Percentiles rank a stretch among this genome's conserved stretches.
These are phyloP conservation scores for Mangifera indica DNA, from an alignment of 345 rosid species.

Conservation along the genomic window DNA sequence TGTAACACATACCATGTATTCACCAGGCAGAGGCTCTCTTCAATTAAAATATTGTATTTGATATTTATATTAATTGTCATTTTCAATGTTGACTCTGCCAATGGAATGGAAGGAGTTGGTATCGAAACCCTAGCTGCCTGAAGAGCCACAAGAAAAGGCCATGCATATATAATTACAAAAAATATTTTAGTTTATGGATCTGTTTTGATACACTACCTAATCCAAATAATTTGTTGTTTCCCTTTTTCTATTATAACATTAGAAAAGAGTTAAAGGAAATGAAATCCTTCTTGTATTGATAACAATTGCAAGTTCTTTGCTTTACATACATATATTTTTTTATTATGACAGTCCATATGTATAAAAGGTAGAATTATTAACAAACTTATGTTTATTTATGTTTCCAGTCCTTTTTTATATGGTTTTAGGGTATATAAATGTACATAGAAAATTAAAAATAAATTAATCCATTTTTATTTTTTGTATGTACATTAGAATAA, in stretches of 20 bases:
- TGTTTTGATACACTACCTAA: constrained; percentile 37
- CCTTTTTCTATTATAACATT: background rate
- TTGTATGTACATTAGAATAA: too few relatives aligned
- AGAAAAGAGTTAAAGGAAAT: background rate
- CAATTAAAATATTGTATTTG: too few relatives aligned
- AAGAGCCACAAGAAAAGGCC: constrained; percentile 5
- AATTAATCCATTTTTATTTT: too few relatives aligned
- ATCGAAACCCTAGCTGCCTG: constrained; percentile 27
- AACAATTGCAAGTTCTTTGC: background rate
- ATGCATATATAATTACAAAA: background rate
- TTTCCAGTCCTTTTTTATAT: background rate
- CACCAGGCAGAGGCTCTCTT: too few relatives aligned
- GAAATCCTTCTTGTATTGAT: constrained; percentile 8
- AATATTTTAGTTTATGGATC: constrained; percentile 22
- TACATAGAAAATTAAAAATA: background rate
- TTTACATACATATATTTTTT: background rate
- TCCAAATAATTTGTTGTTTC: constrained; percentile 26
- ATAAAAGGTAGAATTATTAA: background rate
- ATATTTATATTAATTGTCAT: background rate
- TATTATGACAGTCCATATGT: constrained; percentile 16
- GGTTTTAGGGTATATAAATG: background rate
- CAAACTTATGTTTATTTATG: background rate
- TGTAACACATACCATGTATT: too few relatives aligned
- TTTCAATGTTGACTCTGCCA: constrained; percentile 23
- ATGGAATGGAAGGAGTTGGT: constrained; percentile 34